Base-by-base conservation (phyloP, 768 basidiomycete genomes). In the Auricularia auricula-judae region DNA sequence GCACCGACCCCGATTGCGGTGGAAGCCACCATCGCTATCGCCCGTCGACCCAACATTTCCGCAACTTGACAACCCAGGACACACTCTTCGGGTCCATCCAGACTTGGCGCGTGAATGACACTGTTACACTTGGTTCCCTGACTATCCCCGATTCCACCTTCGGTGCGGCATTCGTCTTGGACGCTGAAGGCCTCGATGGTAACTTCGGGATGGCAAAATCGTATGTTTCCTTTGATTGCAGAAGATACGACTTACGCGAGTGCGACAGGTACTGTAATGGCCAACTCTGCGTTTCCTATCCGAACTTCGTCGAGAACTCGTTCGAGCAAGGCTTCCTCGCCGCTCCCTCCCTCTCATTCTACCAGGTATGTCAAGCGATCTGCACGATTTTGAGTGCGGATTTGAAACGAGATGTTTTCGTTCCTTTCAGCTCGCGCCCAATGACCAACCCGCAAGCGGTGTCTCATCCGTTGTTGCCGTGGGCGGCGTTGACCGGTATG, bases 51-150 rank as follows among this genome's bases (percentile, higher is more conserved):
- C 34, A 42, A 34, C 54, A 64, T 36, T 51, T 64, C 39, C 36
- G n/a, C 63, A 64, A 59, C 29, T 59, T 23, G 23, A 29, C 56
- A 7, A 59, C 33, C 21, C 16, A 59, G 34, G 56, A 59, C 23
- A 23, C 14, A 4, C 5, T 59, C 23, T 59, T 59, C 56, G 14
- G 14, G 4, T 12, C 11, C 8, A 23, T n/a, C 56, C 23, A 59
- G 23, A 36, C 63, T 7, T 60, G 54, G 63, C 33, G 63, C 12
- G 63, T 64, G 34, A 64, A 64, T 51, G 63, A 64, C 42, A 64
- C 43, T 36, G 54, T 64, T 3, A 36, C 63, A 11, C 58, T 64
- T n/a, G 63, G 63, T 2, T 16, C 21, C n/a, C 33, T 64, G 16
- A 21, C 54, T 16, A 58, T 64, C 34, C 63, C 63, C n/a, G 4